Evolutionary conservation across 352 stramenopile species (phyloP).

Genomic region (Globisporangium apiculatum): DNA sequence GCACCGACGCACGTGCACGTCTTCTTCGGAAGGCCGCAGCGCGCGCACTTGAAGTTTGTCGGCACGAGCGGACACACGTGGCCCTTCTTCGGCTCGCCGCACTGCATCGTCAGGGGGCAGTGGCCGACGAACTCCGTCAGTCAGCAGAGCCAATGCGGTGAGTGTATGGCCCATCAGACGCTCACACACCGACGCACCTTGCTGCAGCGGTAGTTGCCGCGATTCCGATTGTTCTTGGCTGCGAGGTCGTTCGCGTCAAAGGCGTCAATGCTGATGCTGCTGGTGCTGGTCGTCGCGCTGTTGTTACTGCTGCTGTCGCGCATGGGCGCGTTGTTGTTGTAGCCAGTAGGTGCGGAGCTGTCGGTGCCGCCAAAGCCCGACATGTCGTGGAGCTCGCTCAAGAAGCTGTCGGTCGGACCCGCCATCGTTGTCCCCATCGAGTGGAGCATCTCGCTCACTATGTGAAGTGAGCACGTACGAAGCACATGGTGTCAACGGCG

Average conservation of each 20-base stretch:
- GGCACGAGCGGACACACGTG: slow-evolving; percentile 79
- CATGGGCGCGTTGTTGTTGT: background rate
- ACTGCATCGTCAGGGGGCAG: slow-evolving; percentile 19
- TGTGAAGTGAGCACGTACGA: background rate
- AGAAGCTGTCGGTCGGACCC: slow-evolving; percentile 27
- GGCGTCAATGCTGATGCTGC: slow-evolving; percentile 4
- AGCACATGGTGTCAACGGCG: background rate
- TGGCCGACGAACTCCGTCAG: too few relatives aligned
- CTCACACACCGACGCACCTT: slow-evolving; percentile 33
- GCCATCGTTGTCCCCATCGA: slow-evolving; percentile 36
- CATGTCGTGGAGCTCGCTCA: slow-evolving; percentile 50
- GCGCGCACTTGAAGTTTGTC: slow-evolving; percentile 76
- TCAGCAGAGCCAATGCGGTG: too few relatives aligned
- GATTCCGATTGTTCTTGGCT: slow-evolving; percentile 60
- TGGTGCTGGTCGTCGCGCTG: slow-evolving; percentile 13
- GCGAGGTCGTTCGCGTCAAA: slow-evolving; percentile 33
- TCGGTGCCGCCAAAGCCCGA: slow-evolving; percentile 4
- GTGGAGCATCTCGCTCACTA: slow-evolving; percentile 47
- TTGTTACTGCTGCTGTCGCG: background rate
- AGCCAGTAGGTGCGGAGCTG: background rate
- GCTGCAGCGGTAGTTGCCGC: slow-evolving; percentile 83
- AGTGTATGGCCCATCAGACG: background rate
- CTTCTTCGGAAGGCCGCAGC: slow-evolving; percentile 72
- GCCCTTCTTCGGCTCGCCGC: slow-evolving; percentile 81
- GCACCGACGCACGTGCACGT: slow-evolving; percentile 62